Conservation (phyloP, 768 basidiomycete genomes). For the Leccinum boreale region DNA sequence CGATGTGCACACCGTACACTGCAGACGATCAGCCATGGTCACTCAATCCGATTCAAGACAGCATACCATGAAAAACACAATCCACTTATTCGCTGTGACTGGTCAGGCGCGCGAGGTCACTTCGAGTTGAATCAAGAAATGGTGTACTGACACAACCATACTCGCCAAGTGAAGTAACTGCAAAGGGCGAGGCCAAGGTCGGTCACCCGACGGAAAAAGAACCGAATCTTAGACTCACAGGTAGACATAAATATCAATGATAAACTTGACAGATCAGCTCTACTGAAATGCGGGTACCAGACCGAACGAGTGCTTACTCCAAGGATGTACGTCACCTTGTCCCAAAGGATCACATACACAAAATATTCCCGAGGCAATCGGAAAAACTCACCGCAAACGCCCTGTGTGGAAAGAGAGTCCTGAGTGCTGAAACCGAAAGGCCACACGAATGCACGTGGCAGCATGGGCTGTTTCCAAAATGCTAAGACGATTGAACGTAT, state of each 20-base stretch:
- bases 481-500: constrained; percentile 3
- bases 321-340: constrained; percentile 20
- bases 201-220: not conserved
- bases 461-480: constrained; percentile 24
- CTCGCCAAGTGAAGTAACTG: constrained; percentile 29
- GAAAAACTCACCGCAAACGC: not conserved
- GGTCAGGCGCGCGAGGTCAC: constrained; percentile 1
- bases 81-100: constrained; percentile 18
- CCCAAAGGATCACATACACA: not conserved
- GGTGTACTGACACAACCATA: constrained; percentile 27
- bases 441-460: constrained; percentile 18
- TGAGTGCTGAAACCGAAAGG: constrained; percentile 38
- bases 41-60: not conserved
- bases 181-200: not conserved
- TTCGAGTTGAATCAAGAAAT: not conserved
- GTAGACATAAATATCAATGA: constrained; percentile 28
- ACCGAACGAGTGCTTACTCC: constrained; percentile 15
- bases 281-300: not conserved
- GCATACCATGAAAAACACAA: constrained; percentile 21
- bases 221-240: constrained; percentile 10
- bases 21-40: not conserved
- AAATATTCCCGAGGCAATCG: not conserved
- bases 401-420: not conserved
- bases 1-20: constrained; percentile 16
- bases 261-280: constrained; percentile 15